Conservation (phyloP, 2,329 filamentous ascomycete genomes). For the Massarina eburnea region DNA sequence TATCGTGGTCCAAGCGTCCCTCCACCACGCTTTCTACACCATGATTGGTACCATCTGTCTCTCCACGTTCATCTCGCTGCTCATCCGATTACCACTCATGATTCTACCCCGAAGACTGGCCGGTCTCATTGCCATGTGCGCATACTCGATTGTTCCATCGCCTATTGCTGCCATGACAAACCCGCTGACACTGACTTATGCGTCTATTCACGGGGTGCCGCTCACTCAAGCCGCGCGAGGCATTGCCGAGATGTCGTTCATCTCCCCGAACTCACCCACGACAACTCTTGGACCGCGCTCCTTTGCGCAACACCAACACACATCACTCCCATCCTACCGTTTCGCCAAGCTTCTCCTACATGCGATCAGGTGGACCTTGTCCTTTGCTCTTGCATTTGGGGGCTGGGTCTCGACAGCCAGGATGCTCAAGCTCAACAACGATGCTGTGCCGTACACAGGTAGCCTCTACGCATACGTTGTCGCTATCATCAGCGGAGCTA, state of each 20-base stretch:
- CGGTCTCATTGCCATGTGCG: constrained; percentile 68
- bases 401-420: constrained; percentile 96
- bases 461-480: constrained; percentile 95
- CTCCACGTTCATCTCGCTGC: constrained; percentile 76
- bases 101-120: constrained; percentile 77
- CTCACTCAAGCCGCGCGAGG: constrained; percentile 76
- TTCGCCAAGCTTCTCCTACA: constrained; percentile 90
- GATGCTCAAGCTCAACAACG: constrained; percentile 64
- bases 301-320: constrained; percentile 45
- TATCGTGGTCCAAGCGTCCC: constrained; percentile 80
- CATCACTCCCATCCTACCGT: constrained; percentile 77
- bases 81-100: constrained; percentile 82
- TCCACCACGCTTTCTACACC: constrained; percentile 78
- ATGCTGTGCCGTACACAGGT: constrained; percentile 59
- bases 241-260: constrained; percentile 78
- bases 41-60: constrained; percentile 92
- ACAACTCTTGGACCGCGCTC: constrained; percentile 58
- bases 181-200: constrained; percentile 87
- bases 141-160: constrained; percentile 80
- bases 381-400: constrained; percentile 83
- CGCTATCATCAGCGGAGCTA: constrained; percentile 86
- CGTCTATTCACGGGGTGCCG: constrained; percentile 87
- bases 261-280: constrained; percentile 71
- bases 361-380: constrained; percentile 88
- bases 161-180: constrained; percentile 86